These are phyloP conservation scores for Colletotrichum sp. DNA, from an alignment of 2,329 filamentous ascomycete genomes.

Conservation along the genomic window DNA sequence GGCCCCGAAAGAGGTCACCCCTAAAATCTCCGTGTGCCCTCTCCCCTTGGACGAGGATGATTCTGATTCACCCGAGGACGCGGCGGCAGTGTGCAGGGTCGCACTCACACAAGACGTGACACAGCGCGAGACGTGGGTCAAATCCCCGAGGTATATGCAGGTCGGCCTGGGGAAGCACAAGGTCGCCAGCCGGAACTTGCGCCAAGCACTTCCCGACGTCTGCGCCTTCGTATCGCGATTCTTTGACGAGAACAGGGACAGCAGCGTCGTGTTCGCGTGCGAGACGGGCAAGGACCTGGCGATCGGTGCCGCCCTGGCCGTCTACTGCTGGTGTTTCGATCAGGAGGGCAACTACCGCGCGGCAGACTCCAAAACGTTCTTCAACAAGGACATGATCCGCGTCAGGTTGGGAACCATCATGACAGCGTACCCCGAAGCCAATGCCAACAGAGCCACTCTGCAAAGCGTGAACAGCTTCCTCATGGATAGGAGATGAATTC, in stretches of 20 bases:
- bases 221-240: slow-evolving; percentile 57
- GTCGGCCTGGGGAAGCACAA: slow-evolving; percentile 77
- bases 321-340: slow-evolving; percentile 77
- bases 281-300: slow-evolving; percentile 81
- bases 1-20: slow-evolving; percentile 36
- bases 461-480: slow-evolving; percentile 93
- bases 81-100: slow-evolving; percentile 42
- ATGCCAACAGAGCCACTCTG: slow-evolving; percentile 83
- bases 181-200: slow-evolving; percentile 81
- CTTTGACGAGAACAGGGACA: slow-evolving; percentile 27
- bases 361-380: slow-evolving; percentile 28
- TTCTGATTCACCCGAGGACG: not conserved
- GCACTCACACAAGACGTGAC: slow-evolving; percentile 48
- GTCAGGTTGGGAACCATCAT: slow-evolving; percentile 83
- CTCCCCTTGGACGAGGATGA: slow-evolving; percentile 28
- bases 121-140: slow-evolving; percentile 45
- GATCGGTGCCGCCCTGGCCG: slow-evolving; percentile 76
- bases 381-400: slow-evolving; percentile 81
- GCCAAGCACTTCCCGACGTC: slow-evolving; percentile 70
- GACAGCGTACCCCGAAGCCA: slow-evolving; percentile 77
- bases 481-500: slow-evolving; percentile 59
- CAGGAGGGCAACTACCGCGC: slow-evolving; percentile 58
- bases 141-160: slow-evolving; percentile 47
- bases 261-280: slow-evolving; percentile 67
- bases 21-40: slow-evolving; percentile 40